Evolutionary conservation across 2,329 filamentous ascomycete genomes (phyloP), one percentile per base, ranked within the genome.

Genomic region (Plenodomus tracheiphilus): DNA sequence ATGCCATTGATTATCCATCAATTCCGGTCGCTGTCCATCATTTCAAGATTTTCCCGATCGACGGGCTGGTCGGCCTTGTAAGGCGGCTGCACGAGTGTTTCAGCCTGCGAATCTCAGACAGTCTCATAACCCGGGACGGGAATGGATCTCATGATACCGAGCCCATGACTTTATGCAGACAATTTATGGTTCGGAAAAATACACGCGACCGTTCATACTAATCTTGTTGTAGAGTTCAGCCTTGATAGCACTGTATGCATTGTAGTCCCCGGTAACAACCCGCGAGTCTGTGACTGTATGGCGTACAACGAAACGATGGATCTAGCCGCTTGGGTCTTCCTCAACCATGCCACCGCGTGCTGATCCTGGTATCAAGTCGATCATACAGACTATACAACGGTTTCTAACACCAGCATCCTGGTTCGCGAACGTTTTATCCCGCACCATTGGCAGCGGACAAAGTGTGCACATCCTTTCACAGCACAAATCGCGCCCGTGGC

Each of bases 71-170:
- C 28, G 28, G 28, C 28, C 28, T 32, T 32, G 28, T 15, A 10
- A 32, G 28, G 28, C 28, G 4, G 4, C 35, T 37, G 35, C 35
- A 20, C 16, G 35, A 37, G 43, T 19, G 61, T 64, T 64, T 64
- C 61, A 64, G 61, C 54, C 58, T 57, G 39, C 46, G 38, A 48
- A 51, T 43, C 58, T 62, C 58, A 59, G 51, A 64, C 61, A 58
- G 28, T 32, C 51, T 44, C 40, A 49, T 44, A 45, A 46, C 45
- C 45, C 51, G 44, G 39, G 41, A 43, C 37, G 37, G 15, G 35
- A 25, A 36, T 39, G 36, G 32, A 50, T 40, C 38, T 35, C 19
- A 43, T 43, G 28, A 34, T 44, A 34, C 51, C 46, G 49, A 50
- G 37, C 36, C 41, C 41, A 49, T 49, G 46, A 52, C 50, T 42